phyloP scores from a whole-genome alignment of 2,329 filamentous ascomycete species.

The Talaromyces rugulosus region DNA sequence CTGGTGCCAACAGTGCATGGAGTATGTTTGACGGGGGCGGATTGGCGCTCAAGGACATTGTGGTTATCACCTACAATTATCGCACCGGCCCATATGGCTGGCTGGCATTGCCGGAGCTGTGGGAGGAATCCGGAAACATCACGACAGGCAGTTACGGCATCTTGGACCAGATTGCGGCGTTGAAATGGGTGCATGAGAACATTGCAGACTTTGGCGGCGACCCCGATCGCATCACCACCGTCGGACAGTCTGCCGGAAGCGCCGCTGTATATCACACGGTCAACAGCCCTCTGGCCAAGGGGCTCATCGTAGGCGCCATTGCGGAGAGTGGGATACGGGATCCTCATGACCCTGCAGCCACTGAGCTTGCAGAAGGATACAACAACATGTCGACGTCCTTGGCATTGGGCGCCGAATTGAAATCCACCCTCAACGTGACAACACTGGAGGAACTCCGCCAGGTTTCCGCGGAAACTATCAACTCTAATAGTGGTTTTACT shows the following conservation, averaged over 20 bases:
- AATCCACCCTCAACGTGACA: neutral
- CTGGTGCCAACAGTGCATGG: neutral
- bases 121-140: slow-evolving; percentile 1
- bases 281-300: neutral
- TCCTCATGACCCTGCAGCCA: neutral
- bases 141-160: slow-evolving; percentile 16
- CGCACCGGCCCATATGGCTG: slow-evolving; percentile 21
- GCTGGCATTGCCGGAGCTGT: slow-evolving; percentile 11
- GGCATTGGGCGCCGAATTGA: neutral
- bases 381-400: neutral
- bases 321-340: neutral
- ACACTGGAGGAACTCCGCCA: neutral
- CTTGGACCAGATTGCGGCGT: slow-evolving; percentile 15
- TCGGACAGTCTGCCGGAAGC: slow-evolving; percentile 24
- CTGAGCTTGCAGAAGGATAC: neutral
- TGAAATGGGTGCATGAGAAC: slow-evolving; percentile 23
- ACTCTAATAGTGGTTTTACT: neutral
- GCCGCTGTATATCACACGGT: neutral
- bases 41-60: slow-evolving; percentile 2
- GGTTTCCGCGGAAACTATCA: neutral
- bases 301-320: neutral
- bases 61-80: slow-evolving; percentile 19
- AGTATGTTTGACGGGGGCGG: neutral
- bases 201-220: slow-evolving; percentile 27
- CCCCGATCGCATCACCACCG: slow-evolving; percentile 19